Conservation (phyloP, 768 basidiomycete species). For the Boletus rex-veris region DNA sequence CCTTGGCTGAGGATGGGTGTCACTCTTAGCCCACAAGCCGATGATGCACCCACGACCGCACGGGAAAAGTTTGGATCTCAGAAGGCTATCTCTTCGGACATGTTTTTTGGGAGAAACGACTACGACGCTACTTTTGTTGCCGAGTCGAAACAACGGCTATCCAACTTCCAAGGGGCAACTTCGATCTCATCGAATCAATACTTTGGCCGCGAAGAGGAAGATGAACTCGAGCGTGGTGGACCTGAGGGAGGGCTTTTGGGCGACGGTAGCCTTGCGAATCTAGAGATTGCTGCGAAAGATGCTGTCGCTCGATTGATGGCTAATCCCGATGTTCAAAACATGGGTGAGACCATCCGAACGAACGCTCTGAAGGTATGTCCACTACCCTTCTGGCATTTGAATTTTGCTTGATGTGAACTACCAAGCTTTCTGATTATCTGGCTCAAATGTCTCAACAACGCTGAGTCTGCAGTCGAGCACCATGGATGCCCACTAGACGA, state of each 20-base stretch:
- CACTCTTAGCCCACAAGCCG: conserved; percentile 29
- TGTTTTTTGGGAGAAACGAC: conserved; percentile 88
- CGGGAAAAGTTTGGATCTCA: conserved; percentile 89
- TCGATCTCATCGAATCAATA: conserved; percentile 95
- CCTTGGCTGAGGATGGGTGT: background rate
- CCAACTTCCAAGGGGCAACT: conserved; percentile 85
- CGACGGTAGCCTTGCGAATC: conserved; percentile 49
- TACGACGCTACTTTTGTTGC: conserved; percentile 71
- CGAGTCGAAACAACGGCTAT: conserved; percentile 81
- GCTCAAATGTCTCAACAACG: conserved; percentile 60
- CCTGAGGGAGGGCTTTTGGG: conserved; percentile 55
- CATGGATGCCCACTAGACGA: background rate
- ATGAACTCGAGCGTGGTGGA: conserved; percentile 37
- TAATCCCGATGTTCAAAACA: conserved; percentile 85
- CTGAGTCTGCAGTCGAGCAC: conserved; percentile 14
- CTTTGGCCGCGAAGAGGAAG: conserved; percentile 91
- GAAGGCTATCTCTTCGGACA: conserved; percentile 96
- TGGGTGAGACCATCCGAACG: conserved; percentile 70
- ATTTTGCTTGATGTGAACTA: background rate
- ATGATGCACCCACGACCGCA: conserved; percentile 72
- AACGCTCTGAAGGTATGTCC: conserved; percentile 77
- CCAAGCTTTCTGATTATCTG: conserved; percentile 62
- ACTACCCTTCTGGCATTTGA: background rate
- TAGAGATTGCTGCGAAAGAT: conserved; percentile 70
- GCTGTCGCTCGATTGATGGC: conserved; percentile 68